Evolutionary conservation across 306 rosid genomes (phyloP), one percentile per base, ranked within the genome.

Genomic region (Dicorynia guianensis): DNA sequence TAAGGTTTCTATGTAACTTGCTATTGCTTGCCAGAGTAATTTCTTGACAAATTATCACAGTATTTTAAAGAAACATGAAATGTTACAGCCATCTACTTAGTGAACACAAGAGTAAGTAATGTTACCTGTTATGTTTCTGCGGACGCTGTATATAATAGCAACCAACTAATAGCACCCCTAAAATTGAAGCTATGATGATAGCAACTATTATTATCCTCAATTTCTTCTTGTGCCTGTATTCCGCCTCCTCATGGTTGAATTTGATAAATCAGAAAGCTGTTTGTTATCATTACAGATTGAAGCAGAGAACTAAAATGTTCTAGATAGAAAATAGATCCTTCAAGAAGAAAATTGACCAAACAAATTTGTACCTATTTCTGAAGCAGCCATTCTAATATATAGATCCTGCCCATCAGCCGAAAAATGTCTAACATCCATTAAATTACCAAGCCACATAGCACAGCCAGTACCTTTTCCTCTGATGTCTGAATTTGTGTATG

Each of bases 361-460:
- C 1, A 12, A 46, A 7, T 46, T 6, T 44, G 15, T 54, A 70
- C 82, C 49, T 40, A 62, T 11, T 40, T 74, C 74, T 54, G 78
- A 43, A 72, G 34, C 67, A 6, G 79, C 25, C 69, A 36, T 25
- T 30, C 86, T 42, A 8, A 85, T 17, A 39, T 81, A 54, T 6
- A 85, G 48, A 67, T 78, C 82, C 50, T 78, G 70, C 15, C 63
- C 54, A 11, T 12, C 47, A 4, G 2, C 38, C 44, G 33, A 42
- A 10, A 67, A 14, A 52, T 57, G 48, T 30, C 63, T 73, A 4
- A 85, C 17, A 52, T 85, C 86, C 67, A 65, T 20, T 2, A 85
- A 75, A 46, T 85, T 64, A 0, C 76, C 76, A 33, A 79, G 79
- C 85, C 89, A 82, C 75, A 79, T 67, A 48, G 65, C 46, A 63